Base-by-base conservation (phyloP, 2,329 filamentous ascomycete genomes). In the Mariannaea elegans region DNA sequence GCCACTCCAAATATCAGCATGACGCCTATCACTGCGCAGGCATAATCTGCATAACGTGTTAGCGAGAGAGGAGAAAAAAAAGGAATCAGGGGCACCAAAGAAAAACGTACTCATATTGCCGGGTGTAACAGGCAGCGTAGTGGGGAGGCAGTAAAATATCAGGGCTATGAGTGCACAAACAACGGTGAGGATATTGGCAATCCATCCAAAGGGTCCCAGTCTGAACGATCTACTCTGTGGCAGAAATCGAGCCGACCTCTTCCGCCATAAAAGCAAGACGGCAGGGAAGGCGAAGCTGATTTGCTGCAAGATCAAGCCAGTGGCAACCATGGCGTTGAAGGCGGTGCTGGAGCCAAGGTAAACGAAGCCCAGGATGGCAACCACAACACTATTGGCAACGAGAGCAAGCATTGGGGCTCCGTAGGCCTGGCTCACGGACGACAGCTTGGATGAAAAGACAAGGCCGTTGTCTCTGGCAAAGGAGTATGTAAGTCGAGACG, bases 401-500 rank as follows among this genome's bases (percentile, higher is more conserved):
- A 61, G 53, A 8, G 58, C 52, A 23, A 41, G 32, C 6, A 61
- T 27, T 13, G 59, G 53, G 12, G 49, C 58, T 18, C 53, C 58
- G 21, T 57, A 48, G 2, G 10, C 47, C 5, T 46, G 21, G 27
- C 42, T 61, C n/a, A 61, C 29, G 9, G 42, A 31, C 4, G 47
- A 48, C 4, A 61, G 46, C 16, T 52, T 29, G 23, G 41, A 23
- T 1, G 64, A 51, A 41, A 56, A 56, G n/a, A 54, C 6, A 7
- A 63, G 27, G 8, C 60, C 63, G 18, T 61, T 56, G 29, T 65
- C 65, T 27, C 63, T 61, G 19, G 65, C 65, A 21, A 67, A 53
- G 7, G 65, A 60, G 55, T 64, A 65, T 1, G 64, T 62, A 2
- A 67, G 54, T 4, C 61, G 58, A 24, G 65, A 67, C 4, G 65